phyloP scores from a whole-genome alignment of 306 rosid genomes.

The Hippophae gyantsensis region DNA sequence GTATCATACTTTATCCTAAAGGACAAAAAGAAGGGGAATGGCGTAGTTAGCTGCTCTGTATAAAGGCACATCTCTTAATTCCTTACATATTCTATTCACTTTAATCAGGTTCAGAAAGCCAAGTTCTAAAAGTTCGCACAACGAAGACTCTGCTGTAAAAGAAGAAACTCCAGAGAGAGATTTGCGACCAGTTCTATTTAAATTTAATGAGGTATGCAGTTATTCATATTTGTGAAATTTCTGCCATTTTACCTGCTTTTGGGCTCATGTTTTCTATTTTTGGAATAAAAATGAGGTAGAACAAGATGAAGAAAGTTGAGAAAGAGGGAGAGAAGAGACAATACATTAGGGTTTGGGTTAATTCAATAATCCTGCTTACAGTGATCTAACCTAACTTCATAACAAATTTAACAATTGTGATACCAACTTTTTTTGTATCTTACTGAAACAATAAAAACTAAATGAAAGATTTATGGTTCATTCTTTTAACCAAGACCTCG shows the following conservation, averaged over 20 bases:
- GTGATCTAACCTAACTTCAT: no score
- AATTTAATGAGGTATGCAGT: conserved; percentile 67
- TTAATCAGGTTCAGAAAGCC: conserved; percentile 55
- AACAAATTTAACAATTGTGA: no score
- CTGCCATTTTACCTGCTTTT: conserved; percentile 1
- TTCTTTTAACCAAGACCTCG: no score
- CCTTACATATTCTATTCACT: conserved; percentile 19
- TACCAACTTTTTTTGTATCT: no score
- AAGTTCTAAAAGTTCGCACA: conserved; percentile 39
- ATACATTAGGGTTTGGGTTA: no score
- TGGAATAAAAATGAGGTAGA: not conserved
- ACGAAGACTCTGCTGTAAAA: conserved; percentile 29
- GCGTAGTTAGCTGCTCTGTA: conserved; percentile 17
- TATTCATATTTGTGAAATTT: conserved; percentile 6
- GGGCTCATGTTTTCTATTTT: not conserved
- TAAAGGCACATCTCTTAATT: conserved; percentile 4
- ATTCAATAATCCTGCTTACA: no score
- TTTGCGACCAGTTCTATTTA: conserved; percentile 58
- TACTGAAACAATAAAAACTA: no score
- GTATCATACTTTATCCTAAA: not conserved
- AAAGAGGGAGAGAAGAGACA: no score
- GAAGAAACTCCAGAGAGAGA: conserved; percentile 52
- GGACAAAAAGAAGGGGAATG: conserved; percentile 1
- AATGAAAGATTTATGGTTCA: no score
- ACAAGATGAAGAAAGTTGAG: not conserved